These are phyloP conservation scores for Otatea glauca DNA, from an alignment of 176 grass and related monocot species.

Conservation along the genomic window DNA sequence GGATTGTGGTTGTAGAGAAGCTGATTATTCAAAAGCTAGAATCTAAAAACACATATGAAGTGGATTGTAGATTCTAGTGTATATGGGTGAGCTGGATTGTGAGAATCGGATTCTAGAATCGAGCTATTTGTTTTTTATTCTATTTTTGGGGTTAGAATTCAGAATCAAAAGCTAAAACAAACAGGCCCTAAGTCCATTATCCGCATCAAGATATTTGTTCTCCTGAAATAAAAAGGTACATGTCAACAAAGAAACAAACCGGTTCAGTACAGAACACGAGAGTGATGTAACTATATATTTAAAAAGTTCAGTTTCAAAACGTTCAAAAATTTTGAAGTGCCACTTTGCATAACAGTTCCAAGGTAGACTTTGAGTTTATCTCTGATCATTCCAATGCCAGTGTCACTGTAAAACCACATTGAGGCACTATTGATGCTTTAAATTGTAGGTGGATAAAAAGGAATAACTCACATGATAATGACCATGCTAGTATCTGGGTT, in stretches of 20 bases:
- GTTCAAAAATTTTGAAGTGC: conserved; percentile 55
- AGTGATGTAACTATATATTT: background rate
- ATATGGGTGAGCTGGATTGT: no score
- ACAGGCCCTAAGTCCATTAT: no score
- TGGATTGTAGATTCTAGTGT: no score
- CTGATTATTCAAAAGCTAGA: no score
- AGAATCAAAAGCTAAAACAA: no score
- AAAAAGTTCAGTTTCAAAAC: no score
- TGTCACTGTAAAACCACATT: conserved; percentile 67
- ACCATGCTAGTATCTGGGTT: conserved; percentile 62
- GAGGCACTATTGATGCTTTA: background rate
- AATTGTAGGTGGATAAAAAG: background rate
- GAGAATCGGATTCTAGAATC: no score
- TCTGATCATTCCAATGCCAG: conserved; percentile 88
- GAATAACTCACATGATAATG: conserved; percentile 62
- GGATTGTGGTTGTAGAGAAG: no score
- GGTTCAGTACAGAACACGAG: background rate
- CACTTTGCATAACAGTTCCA: conserved; percentile 88
- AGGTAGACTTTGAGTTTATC: conserved; percentile 89
- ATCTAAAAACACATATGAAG: no score
- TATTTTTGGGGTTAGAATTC: no score
- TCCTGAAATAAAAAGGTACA: conserved; percentile 45
- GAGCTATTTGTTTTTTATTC: no score
- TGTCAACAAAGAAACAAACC: background rate
- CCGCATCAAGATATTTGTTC: conserved; percentile 77